Evolutionary conservation across 2,329 filamentous ascomycete species (phyloP).

Genomic region (Cytospora chrysosperma): DNA sequence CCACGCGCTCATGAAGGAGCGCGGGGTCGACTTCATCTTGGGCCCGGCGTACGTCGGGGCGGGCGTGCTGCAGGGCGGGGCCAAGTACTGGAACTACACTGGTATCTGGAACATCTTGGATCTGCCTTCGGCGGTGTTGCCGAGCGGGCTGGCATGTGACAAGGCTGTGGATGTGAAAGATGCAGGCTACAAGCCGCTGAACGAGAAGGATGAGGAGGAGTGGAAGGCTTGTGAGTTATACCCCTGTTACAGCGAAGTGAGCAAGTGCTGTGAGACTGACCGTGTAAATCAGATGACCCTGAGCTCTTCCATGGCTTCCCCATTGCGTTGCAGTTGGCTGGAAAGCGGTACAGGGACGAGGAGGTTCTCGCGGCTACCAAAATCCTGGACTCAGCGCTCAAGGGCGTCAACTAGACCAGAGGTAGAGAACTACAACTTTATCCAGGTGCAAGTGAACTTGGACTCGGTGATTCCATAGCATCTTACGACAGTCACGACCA

Average conservation of each 20-base stretch:
- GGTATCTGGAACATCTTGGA: slow-evolving; percentile 29
- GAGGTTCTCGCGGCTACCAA: slow-evolving; percentile 18
- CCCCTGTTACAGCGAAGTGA: neutral
- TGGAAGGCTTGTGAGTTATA: slow-evolving; percentile 18
- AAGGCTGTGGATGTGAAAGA: slow-evolving; percentile 13
- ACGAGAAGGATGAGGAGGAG: slow-evolving; percentile 14
- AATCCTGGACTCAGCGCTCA: slow-evolving; percentile 13
- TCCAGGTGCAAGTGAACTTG: no score
- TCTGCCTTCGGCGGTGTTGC: slow-evolving; percentile 26
- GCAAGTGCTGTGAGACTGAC: neutral
- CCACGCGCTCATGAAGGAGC: slow-evolving; percentile 19
- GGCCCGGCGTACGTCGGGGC: slow-evolving; percentile 21
- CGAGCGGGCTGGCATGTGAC: slow-evolving; percentile 23
- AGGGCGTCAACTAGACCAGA: neutral
- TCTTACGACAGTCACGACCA: no score
- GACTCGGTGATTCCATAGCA: no score
- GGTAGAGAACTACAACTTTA: neutral
- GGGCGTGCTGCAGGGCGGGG: slow-evolving; percentile 20
- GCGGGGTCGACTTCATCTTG: slow-evolving; percentile 24
- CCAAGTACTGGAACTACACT: slow-evolving; percentile 27
- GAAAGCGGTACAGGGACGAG: slow-evolving; percentile 21
- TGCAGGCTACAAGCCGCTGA: slow-evolving; percentile 10
- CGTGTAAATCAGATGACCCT: slow-evolving; percentile 4
- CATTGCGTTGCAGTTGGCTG: slow-evolving; percentile 23
- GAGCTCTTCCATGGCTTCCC: slow-evolving; percentile 22